phyloP scores from a whole-genome alignment of 768 basidiomycete species.

The Leccinum pellstonianum region DNA sequence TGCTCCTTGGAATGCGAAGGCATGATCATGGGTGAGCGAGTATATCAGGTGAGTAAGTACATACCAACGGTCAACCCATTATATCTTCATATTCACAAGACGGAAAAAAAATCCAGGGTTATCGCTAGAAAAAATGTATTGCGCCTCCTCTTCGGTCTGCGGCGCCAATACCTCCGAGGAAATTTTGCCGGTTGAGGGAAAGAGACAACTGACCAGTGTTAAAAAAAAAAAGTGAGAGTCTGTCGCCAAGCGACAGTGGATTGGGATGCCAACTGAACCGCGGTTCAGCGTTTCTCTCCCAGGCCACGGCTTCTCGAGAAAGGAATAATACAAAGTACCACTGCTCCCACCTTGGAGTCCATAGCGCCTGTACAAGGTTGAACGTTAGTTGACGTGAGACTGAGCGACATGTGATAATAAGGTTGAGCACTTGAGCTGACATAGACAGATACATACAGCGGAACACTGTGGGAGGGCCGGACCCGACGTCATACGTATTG shows the following conservation, averaged over 20 bases:
- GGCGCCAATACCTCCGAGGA: neutral
- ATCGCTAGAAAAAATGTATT: neutral
- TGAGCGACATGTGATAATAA: neutral
- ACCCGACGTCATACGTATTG: neutral
- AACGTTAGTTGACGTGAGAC: neutral
- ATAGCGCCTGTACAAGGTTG: neutral
- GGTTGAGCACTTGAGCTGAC: neutral
- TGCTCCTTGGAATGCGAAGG: neutral
- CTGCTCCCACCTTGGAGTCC: neutral
- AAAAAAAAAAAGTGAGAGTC: neutral
- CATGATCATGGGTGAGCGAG: neutral
- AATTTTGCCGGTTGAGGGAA: neutral
- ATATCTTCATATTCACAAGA: neutral
- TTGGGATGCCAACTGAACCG: neutral
- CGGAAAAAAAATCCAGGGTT: neutral
- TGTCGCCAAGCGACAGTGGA: neutral
- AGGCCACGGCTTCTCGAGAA: neutral
- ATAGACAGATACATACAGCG: neutral
- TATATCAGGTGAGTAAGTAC: neutral
- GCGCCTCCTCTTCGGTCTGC: neutral
- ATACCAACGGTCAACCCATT: neutral
- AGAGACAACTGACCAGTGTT: neutral
- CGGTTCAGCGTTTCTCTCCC: neutral
- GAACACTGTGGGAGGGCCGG: neutral
- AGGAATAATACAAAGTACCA: neutral